Percentiles rank a stretch among this genome's conserved stretches.
phyloP scores from a whole-genome alignment of 179 eudicot genomes.

The Heliamphora pulchella region DNA sequence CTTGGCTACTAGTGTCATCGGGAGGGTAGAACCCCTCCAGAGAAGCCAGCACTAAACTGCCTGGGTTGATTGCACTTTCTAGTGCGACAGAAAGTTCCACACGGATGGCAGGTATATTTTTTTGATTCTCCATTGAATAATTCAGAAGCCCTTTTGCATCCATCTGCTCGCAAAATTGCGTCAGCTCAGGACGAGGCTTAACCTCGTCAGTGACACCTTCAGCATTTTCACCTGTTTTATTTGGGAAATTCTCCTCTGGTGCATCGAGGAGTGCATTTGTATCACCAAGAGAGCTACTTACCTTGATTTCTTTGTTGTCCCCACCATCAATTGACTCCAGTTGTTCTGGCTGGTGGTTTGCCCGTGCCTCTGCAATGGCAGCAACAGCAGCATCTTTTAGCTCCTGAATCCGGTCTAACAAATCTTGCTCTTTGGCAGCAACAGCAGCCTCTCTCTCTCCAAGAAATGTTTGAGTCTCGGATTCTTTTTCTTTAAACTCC shows the following conservation, averaged over 20 bases:
- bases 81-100: conserved; percentile 49
- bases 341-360: conserved; percentile 23
- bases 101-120: conserved; percentile 25
- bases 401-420: conserved; percentile 52
- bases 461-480: conserved; percentile 28
- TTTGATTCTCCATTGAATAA: conserved; percentile 42
- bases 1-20: conserved; percentile 23
- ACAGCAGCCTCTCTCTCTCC: conserved; percentile 45
- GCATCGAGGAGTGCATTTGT: conserved; percentile 33
- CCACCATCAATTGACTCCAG: conserved; percentile 14
- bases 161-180: conserved; percentile 57
- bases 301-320: conserved; percentile 36
- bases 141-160: conserved; percentile 58
- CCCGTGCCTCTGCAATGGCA: conserved; percentile 43
- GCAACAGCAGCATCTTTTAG: conserved; percentile 62
- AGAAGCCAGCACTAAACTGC: conserved; percentile 51
- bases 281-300: conserved; percentile 41
- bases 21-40: conserved; percentile 58
- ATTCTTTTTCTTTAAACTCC: conserved; percentile 35
- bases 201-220: conserved; percentile 40
- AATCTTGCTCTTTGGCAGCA: conserved; percentile 50
- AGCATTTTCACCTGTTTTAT: conserved; percentile 31
- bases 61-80: conserved; percentile 49
- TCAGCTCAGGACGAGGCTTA: conserved; percentile 48
- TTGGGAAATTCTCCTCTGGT: conserved; percentile 34